Evolutionary conservation across 1,139 yeast genomes (phyloP), one percentile per base, ranked within the genome.

Genomic region (Saccharomyces uvarum): DNA sequence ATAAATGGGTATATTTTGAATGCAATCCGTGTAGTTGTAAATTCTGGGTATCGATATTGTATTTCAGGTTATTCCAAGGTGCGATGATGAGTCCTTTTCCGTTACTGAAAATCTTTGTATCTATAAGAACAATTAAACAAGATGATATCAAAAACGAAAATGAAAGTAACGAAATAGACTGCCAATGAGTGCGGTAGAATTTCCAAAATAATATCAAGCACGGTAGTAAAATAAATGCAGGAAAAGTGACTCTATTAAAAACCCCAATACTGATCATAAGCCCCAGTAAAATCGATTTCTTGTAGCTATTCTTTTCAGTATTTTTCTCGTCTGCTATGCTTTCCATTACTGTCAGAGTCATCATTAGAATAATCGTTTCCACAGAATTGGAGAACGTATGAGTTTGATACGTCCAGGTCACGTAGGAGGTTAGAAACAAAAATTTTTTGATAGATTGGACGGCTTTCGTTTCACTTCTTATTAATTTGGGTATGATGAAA

Each of bases 311-410:
- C n/a, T 38, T 9, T 46, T 28, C 6, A 21, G n/a, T 3, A 33
- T 9, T 42, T 52, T 51, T 51, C 24, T 13, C 52, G 48, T 19
- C 38, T 50, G 59, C 38, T 19, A 60, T 47, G 4, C 64, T 49
- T 24, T 66, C 65, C 16, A 70, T 61, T 14, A 81, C 61, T 2
- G 70, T 78, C 9, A 90, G 70, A 8, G 81, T 75, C 57, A 82
- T 62, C 44, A 90, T 65, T 21, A 93, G 73, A 33, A 90, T 59
- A 21, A 83, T 73, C 0, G 98, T 88, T 64, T 95, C 99, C 3
- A 88, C 68, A 29, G 91, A 81, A 67, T 95, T 95, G 38, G 97
- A 88, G 65, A 95, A 88, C 1, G 95, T 83, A 67, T 91, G 98
- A 0, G 88, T 77, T 67, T 93, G 98, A 63, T 83, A 85, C 0